Evolutionary conservation across 2,329 filamentous ascomycete species (phyloP).

Genomic region (Stachybotrys echinatus): DNA sequence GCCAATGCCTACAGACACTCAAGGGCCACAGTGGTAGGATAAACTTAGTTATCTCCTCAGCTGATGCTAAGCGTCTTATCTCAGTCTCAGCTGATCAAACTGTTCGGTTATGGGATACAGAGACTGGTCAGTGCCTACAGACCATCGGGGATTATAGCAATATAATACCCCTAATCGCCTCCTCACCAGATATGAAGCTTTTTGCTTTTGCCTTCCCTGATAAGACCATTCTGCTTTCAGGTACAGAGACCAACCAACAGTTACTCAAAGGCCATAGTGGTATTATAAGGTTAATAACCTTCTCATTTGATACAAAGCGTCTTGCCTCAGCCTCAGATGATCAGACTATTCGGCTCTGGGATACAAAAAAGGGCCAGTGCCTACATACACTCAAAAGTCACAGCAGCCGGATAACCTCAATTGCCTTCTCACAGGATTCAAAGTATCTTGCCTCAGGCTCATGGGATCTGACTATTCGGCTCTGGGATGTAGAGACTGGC

Average conservation of each 20-base stretch:
- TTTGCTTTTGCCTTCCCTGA: background rate
- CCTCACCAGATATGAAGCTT: background rate
- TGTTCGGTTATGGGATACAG: background rate
- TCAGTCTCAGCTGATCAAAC: background rate
- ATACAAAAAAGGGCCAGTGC: background rate
- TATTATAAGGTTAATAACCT: conserved; percentile 1
- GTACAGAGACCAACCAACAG: conserved; percentile 1
- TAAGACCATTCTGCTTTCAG: conserved; percentile 3
- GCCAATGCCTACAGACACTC: conserved; percentile 4
- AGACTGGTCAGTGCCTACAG: conserved; percentile 1
- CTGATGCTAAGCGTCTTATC: background rate
- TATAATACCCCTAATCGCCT: background rate
- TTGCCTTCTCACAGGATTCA: conserved; percentile 4
- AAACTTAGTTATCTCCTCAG: background rate
- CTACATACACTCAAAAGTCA: conserved; percentile 7
- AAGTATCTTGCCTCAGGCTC: background rate
- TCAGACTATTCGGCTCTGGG: conserved; percentile 5
- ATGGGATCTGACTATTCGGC: background rate
- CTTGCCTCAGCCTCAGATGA: conserved; percentile 3
- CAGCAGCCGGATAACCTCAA: conserved; percentile 2
- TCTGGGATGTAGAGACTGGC: background rate
- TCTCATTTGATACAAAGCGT: background rate
- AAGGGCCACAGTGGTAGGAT: conserved; percentile 1
- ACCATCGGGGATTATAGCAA: background rate
- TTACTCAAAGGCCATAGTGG: conserved; percentile 4